Evolutionary conservation across 148 eudicot species (phyloP).

Genomic region (Camellia lanceoleosa): DNA sequence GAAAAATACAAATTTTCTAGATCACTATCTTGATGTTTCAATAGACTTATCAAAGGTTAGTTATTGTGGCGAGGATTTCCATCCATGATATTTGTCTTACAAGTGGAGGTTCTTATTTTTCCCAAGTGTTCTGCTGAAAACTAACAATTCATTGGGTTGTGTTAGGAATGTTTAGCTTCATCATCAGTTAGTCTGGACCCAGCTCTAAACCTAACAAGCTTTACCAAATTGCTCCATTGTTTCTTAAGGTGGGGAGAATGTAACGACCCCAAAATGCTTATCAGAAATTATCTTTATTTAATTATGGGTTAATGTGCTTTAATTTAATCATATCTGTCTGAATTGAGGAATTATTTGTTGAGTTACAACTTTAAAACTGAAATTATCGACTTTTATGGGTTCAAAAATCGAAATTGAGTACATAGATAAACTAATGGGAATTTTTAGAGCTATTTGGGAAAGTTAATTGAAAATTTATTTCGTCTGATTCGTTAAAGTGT

Average conservation of each 20-base stretch:
- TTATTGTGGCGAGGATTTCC: not conserved
- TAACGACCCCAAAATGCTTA: too few relatives aligned
- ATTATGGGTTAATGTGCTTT: too few relatives aligned
- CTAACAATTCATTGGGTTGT: not conserved
- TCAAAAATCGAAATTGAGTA: too few relatives aligned
- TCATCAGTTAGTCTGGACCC: not conserved
- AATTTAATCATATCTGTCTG: too few relatives aligned
- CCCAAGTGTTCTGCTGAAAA: not conserved
- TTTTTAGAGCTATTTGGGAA: too few relatives aligned
- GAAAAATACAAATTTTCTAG: constrained; percentile 92
- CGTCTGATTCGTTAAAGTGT: too few relatives aligned
- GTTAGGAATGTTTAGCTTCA: not conserved
- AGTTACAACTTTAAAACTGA: too few relatives aligned
- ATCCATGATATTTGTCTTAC: not conserved
- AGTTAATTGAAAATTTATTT: too few relatives aligned
- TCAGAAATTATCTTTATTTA: too few relatives aligned
- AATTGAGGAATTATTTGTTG: too few relatives aligned
- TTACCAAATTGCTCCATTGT: not conserved
- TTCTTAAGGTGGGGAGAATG: not conserved
- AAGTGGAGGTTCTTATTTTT: not conserved
- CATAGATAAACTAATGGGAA: too few relatives aligned
- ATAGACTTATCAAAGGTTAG: constrained; percentile 92
- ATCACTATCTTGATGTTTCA: constrained; percentile 69
- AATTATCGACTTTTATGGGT: too few relatives aligned
- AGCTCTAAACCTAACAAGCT: not conserved